Base-by-base conservation (phyloP, 192 early-diverging fungal species). In the Physocladia obscura region DNA sequence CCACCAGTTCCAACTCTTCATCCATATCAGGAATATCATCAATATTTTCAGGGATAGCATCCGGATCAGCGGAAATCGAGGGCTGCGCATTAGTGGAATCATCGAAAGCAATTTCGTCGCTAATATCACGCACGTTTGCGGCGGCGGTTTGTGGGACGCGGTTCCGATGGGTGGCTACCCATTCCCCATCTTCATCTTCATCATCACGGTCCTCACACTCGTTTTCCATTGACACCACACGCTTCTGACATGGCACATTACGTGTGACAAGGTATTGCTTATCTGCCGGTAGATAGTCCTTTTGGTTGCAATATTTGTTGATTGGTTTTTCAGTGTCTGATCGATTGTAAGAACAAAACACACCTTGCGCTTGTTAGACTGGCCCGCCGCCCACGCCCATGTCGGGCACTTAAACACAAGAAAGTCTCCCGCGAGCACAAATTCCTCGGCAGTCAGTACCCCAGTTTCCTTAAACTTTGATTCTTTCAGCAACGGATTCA, bases 351-450 rank as follows among this genome's bases (percentile, higher is more conserved):
- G n/a, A n/a, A n/a, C n/a, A n/a, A n/a, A 24, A 44, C 44, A 5
- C 38, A 57, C 65, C 52, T 68, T 68, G 2, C 86, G 88, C 82
- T 98, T 98, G 68, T 82, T 82, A 15, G 84, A 77, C 29, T 83
- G 78, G 21, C 89, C 90, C 29, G 71, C 78, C 54, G 82, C 79
- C 91, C 97, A 99, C 60, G 82, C 82, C 97, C 97, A 99, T 13
- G 97, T 99, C 13, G 96, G 96, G 74, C 97, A 99, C 76, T 99
- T 98, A 82, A 89, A 95, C 17, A 96, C 94, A 50, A 99, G 88
- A 72, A 94, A 98, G 76, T 99, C 97, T 32, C 97, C 97, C 3
- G 96, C 96, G 32, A 89, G 87, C 54, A 96, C 89, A 84, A 98
- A 99, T 86, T 96, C 96, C 72, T 97, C 94, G 37, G 96, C 93